Percentiles rank a stretch among this genome's conserved stretches.
phyloP scores from a whole-genome alignment of 78 protist genomes.

The Dictyostelium purpureum region DNA sequence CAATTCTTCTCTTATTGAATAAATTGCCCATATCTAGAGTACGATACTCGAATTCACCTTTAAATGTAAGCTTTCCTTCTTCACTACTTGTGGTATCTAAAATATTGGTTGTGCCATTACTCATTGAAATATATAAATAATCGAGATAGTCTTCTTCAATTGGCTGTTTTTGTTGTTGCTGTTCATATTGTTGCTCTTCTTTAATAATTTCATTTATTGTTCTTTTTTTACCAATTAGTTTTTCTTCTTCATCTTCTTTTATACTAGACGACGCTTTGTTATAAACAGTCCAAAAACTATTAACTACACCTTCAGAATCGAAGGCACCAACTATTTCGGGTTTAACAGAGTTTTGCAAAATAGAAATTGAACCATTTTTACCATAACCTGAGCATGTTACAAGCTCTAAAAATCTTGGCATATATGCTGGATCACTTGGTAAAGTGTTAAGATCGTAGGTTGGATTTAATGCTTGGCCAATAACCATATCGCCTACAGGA shows the following conservation, averaged over 20 bases:
- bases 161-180: neutral
- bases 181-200: neutral
- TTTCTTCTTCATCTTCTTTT: neutral
- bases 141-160: conserved; percentile 2
- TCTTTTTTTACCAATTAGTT: conserved; percentile 2
- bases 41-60: too few species aligned
- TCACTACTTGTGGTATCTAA: conserved; percentile 45
- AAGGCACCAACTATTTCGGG: conserved; percentile 54
- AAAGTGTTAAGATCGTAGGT: neutral
- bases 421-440: neutral
- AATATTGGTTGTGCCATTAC: conserved; percentile 5
- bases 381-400: conserved; percentile 78
- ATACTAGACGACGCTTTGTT: neutral
- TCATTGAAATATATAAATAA: conserved; percentile 29
- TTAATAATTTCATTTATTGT: neutral
- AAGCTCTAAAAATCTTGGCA: conserved; percentile 14
- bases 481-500: conserved; percentile 56
- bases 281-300: conserved; percentile 54
- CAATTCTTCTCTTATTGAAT: conserved; percentile 15
- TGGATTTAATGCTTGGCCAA: conserved; percentile 18
- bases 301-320: conserved; percentile 6
- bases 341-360: conserved; percentile 46
- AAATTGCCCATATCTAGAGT: conserved; percentile 25
- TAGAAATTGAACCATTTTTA: conserved; percentile 66
- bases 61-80: neutral